Evolutionary conservation across 2,329 filamentous ascomycete species (phyloP).

Genomic region (Dactylellina cionopaga): DNA sequence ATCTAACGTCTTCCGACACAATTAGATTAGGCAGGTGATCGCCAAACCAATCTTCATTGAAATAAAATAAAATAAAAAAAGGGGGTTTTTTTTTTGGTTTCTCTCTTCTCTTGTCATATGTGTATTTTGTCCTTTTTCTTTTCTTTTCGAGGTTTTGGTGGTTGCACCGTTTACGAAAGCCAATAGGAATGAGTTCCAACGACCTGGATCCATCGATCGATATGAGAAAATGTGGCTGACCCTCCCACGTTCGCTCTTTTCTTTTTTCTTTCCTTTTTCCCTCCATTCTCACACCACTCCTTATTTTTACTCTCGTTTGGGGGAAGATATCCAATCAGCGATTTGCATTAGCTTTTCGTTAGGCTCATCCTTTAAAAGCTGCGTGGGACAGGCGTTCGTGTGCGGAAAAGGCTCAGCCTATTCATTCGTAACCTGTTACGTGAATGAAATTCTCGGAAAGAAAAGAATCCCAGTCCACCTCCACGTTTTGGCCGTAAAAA

Average conservation of each 20-base stretch:
- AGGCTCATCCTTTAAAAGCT: not conserved
- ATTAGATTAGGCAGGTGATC: constrained; percentile 39
- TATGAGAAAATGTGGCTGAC: constrained; percentile 35
- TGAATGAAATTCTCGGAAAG: constrained; percentile 39
- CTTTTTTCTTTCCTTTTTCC: constrained; percentile 18
- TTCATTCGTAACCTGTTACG: constrained; percentile 23
- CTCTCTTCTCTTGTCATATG: not conserved
- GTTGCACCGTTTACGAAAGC: constrained; percentile 6
- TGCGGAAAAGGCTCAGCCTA: constrained; percentile 34
- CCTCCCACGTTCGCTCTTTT: constrained; percentile 39
- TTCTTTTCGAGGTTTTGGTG: not conserved
- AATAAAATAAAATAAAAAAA: too few species aligned
- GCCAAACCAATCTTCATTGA: constrained; percentile 27
- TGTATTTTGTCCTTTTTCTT: not conserved
- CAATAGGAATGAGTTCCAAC: constrained; percentile 52
- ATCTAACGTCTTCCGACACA: constrained; percentile 22
- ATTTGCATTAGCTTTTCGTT: constrained; percentile 16
- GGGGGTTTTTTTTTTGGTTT: constrained; percentile 16
- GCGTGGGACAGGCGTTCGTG: constrained; percentile 44
- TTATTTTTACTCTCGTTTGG: not conserved
- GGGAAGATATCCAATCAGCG: constrained; percentile 30
- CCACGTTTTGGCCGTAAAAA: constrained; percentile 22
- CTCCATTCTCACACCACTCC: too few species aligned
- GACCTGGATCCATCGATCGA: constrained; percentile 53
- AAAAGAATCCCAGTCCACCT: constrained; percentile 10